A percentile compares a stretch with the other conserved stretches of the same genome.
These are phyloP conservation scores for Lodderomyces oxycetoniae DNA, from an alignment of 1,139 yeast genomes.

Conservation along the genomic window DNA sequence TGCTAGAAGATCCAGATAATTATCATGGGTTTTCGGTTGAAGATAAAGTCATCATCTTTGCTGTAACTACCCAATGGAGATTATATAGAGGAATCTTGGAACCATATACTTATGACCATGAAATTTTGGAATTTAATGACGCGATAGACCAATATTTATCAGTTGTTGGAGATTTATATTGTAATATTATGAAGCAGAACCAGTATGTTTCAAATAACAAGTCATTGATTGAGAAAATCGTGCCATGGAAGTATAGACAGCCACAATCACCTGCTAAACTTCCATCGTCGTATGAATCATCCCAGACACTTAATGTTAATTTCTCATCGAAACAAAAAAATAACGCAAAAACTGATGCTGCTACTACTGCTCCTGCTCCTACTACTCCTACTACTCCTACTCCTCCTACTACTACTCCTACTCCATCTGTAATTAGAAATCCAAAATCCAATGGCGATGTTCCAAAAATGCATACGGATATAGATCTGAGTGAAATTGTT, in stretches of 20 bases:
- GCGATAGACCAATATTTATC: neutral
- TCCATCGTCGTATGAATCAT: no score
- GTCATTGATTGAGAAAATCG: slow-evolving; percentile 1
- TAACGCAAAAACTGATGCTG: no score
- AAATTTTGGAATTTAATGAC: slow-evolving; percentile 5
- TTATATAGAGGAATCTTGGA: slow-evolving; percentile 7
- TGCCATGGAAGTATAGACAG: neutral
- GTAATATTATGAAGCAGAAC: slow-evolving; percentile 3
- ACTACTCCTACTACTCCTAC: no score
- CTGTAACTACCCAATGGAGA: slow-evolving; percentile 7
- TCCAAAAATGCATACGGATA: neutral
- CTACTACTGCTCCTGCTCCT: no score
- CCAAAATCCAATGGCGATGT: slow-evolving; percentile 1
- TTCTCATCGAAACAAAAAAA: no score
- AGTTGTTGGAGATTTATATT: slow-evolving; percentile 1
- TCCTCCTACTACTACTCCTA: neutral
- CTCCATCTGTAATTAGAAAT: neutral
- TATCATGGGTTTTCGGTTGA: slow-evolving; percentile 1
- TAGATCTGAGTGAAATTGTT: no score
- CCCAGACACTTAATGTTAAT: no score
- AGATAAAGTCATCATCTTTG: slow-evolving; percentile 8
- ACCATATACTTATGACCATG: slow-evolving; percentile 10
- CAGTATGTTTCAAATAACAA: slow-evolving; percentile 1
- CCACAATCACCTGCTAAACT: no score
- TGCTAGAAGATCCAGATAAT: neutral